Conservation (phyloP, 2,329 filamentous ascomycete genomes). For the Conoideocrella luteorostrata region DNA sequence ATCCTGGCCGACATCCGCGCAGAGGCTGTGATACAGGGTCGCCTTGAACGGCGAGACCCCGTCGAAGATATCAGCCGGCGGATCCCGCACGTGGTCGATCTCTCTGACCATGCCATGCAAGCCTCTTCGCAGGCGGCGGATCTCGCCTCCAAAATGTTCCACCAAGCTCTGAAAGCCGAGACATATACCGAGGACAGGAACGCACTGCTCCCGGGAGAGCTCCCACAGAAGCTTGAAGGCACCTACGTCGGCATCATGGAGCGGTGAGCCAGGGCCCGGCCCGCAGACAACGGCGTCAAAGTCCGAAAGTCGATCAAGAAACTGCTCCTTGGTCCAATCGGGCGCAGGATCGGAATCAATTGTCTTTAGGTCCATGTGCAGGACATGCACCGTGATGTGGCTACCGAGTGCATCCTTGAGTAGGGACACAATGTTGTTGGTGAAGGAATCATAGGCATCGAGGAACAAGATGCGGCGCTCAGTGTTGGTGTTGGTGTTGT, state of each 20-base stretch:
- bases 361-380: constrained; percentile 35
- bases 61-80: constrained; percentile 55
- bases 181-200: constrained; percentile 84
- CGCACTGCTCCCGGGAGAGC: constrained; percentile 47
- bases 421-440: constrained; percentile 86
- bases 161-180: constrained; percentile 82
- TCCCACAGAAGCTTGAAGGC: constrained; percentile 73
- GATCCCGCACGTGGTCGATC: constrained; percentile 48
- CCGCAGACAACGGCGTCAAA: constrained; percentile 87
- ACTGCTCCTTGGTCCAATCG: constrained; percentile 40
- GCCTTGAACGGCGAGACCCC: constrained; percentile 55
- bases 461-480: constrained; percentile 67
- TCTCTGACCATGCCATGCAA: constrained; percentile 74
- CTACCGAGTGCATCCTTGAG: constrained; percentile 63
- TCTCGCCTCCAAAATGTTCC: constrained; percentile 57
- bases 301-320: constrained; percentile 33
- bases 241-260: constrained; percentile 68
- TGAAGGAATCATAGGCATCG: constrained; percentile 95
- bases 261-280: constrained; percentile 81
- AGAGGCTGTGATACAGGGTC: constrained; percentile 69
- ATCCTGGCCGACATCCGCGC: constrained; percentile 48
- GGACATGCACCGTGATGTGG: constrained; percentile 49
- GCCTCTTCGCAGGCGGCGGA: constrained; percentile 63
- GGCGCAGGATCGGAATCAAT: constrained; percentile 58
- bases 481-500: too few species aligned